Conservation (phyloP, 495 filamentous ascomycete species). For the Hypomontagnella monticulosa region DNA sequence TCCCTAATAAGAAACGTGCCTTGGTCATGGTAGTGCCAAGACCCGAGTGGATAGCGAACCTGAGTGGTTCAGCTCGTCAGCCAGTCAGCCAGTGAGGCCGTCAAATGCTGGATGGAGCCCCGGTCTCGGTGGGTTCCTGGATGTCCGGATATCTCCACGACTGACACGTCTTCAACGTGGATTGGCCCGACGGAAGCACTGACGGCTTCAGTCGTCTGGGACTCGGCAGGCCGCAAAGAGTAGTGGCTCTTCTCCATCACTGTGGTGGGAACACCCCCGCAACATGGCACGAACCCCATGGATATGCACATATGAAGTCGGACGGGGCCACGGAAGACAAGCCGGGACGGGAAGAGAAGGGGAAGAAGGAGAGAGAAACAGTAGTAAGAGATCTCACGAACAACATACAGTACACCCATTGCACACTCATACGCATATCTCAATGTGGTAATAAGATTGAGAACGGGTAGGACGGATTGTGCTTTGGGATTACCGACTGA, state of each 20-base stretch:
- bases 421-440: constrained; percentile 1
- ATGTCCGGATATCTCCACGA: constrained; percentile 26
- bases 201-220: constrained; percentile 24
- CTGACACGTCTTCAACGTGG: constrained; percentile 40
- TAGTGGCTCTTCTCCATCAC: constrained; percentile 4
- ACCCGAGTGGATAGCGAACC: constrained; percentile 26
- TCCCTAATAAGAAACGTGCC: constrained; percentile 33
- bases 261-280: constrained; percentile 30
- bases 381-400: constrained; percentile 27
- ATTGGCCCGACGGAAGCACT: constrained; percentile 34
- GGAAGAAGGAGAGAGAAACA: constrained; percentile 8
- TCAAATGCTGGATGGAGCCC: constrained; percentile 8
- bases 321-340: constrained; percentile 36
- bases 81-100: constrained; percentile 14
- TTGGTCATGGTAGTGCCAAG: constrained; percentile 37
- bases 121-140: constrained; percentile 38
- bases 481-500: constrained; percentile 17
- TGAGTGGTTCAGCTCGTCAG: constrained; percentile 22
- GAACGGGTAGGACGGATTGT: constrained; percentile 8
- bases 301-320: constrained; percentile 42
- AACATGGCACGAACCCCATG: constrained; percentile 34
- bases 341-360: constrained; percentile 36
- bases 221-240: constrained; percentile 28
- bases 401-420: constrained; percentile 8
- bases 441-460: constrained; percentile 17